These are phyloP conservation scores for Penicillium hordei DNA, from an alignment of 2,329 filamentous ascomycete genomes.

Conservation along the genomic window DNA sequence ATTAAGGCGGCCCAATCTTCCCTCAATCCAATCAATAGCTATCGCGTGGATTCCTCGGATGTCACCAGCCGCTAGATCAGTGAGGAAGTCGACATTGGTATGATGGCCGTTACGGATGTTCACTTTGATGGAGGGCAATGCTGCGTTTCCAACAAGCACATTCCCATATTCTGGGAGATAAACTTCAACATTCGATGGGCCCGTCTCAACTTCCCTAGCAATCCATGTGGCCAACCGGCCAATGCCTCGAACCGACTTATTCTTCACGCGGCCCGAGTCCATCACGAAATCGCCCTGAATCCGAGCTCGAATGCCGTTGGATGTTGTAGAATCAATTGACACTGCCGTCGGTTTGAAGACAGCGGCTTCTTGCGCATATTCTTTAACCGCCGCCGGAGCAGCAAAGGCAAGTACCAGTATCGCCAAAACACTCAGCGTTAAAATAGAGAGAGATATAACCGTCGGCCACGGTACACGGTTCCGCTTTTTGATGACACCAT, in stretches of 20 bases:
- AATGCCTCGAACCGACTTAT: slow-evolving; percentile 69
- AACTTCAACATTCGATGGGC: slow-evolving; percentile 70
- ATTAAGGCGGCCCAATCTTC: slow-evolving; percentile 68
- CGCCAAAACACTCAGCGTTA: slow-evolving; percentile 62
- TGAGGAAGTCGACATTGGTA: slow-evolving; percentile 75
- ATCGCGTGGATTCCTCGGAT: slow-evolving; percentile 74
- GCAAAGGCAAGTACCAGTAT: slow-evolving; percentile 81
- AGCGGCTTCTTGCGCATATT: slow-evolving; percentile 81
- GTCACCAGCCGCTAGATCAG: slow-evolving; percentile 73
- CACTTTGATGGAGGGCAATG: slow-evolving; percentile 72
- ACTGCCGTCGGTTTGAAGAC: slow-evolving; percentile 80
- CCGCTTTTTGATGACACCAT: slow-evolving; percentile 20
- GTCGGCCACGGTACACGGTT: slow-evolving; percentile 68
- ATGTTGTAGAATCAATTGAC: slow-evolving; percentile 80
- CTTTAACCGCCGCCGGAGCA: slow-evolving; percentile 73
- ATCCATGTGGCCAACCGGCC: slow-evolving; percentile 79
- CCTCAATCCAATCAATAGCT: slow-evolving; percentile 85
- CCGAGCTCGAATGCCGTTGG: slow-evolving; percentile 72
- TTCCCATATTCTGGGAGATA: slow-evolving; percentile 81
- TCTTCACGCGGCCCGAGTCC: slow-evolving; percentile 72
- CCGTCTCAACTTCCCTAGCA: slow-evolving; percentile 71
- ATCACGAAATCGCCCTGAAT: slow-evolving; percentile 80
- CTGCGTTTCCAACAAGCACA: slow-evolving; percentile 72
- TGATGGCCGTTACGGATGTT: slow-evolving; percentile 74
- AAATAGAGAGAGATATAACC: slow-evolving; percentile 66